Evolutionary conservation across 2,329 filamentous ascomycete genomes (phyloP).

Genomic region (Fusarium staphyleae): DNA sequence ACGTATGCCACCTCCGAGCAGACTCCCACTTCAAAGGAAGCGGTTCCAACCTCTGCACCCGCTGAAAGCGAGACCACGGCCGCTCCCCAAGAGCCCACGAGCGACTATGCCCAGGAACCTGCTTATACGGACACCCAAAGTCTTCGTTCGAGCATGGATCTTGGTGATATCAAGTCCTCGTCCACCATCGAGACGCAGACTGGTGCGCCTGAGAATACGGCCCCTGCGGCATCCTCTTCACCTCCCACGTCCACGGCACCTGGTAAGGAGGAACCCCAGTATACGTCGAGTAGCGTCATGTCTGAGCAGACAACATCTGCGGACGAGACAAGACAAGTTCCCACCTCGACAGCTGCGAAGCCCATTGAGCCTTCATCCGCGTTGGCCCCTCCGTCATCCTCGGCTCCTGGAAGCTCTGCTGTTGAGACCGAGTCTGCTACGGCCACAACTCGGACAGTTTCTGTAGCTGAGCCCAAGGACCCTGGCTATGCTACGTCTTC

Average conservation of each 20-base stretch:
- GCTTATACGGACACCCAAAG: constrained; percentile 8
- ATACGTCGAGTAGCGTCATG: constrained; percentile 9
- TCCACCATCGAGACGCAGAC: constrained; percentile 13
- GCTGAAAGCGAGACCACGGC: constrained; percentile 7
- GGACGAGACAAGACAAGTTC: constrained; percentile 10
- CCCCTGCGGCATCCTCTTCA: constrained; percentile 9
- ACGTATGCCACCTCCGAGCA: constrained; percentile 1
- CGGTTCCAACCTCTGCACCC: constrained; percentile 9
- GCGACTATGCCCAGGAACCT: constrained; percentile 15
- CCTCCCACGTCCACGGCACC: constrained; percentile 7
- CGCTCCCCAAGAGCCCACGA: constrained; percentile 2
- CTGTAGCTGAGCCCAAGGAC: constrained; percentile 25
- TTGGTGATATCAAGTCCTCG: constrained; percentile 34
- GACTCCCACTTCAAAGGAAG: constrained; percentile 1
- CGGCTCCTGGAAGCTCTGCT: constrained; percentile 7
- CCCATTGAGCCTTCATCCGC: constrained; percentile 10
- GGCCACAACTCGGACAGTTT: constrained; percentile 26
- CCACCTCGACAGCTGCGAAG: constrained; percentile 15
- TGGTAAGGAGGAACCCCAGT: constrained; percentile 1
- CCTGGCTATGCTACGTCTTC: constrained; percentile 15
- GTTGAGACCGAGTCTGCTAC: constrained; percentile 6
- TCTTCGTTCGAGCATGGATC: constrained; percentile 33
- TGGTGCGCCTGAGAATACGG: constrained; percentile 11
- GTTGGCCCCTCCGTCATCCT: constrained; percentile 8
- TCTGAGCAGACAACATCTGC: constrained; percentile 17